Evolutionary conservation across 768 basidiomycete genomes (phyloP), one percentile per base, ranked within the genome.

Genomic region (Gymnopilus junonius): DNA sequence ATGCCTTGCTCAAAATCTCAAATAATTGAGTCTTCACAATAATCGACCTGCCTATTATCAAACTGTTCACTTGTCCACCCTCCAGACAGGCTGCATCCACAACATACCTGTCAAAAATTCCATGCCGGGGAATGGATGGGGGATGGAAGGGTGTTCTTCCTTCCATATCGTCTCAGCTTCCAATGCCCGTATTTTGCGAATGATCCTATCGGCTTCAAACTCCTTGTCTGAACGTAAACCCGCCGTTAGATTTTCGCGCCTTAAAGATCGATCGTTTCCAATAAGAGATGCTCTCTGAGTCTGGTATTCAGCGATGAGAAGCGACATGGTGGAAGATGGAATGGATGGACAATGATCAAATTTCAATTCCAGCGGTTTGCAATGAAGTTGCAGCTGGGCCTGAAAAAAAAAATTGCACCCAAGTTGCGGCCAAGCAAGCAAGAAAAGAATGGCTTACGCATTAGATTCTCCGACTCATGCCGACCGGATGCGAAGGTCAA

Each of bases 111-210:
- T 92, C 65, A 92, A 74, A 67, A 92, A 93, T 66, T 86, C 89
- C 89, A 92, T 91, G 43, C 91, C 91, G 21, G 90, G 90, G 65
- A 90, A 92, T 1, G 87, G 79, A 67, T 91, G 85, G 4, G 82
- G 84, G 48, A 86, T 77, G 4, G 80, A 80, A 15, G 82, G 78
- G 63, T 84, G 77, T 23, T 87, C 83, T 48, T 74, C 74, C 37
- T 68, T 79, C 91, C 91, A 92, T n/a, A 92, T 77, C 0, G 81
- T 79, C 23, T 73, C 68, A 0, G 82, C 84, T 67, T 93, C 91
- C 8, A 69, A 62, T 0, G 77, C 73, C 34, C 91, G 85, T 58
- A 93, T 82, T 27, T 73, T 71, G 21, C 89, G 79, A 34, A 88
- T 71, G 55, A 87, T 77, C 58, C 74, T 72, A 65, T 92, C 91